These are phyloP conservation scores for Aspergillus intermedius DNA, from an alignment of 2,329 filamentous ascomycete genomes.

Conservation along the genomic window DNA sequence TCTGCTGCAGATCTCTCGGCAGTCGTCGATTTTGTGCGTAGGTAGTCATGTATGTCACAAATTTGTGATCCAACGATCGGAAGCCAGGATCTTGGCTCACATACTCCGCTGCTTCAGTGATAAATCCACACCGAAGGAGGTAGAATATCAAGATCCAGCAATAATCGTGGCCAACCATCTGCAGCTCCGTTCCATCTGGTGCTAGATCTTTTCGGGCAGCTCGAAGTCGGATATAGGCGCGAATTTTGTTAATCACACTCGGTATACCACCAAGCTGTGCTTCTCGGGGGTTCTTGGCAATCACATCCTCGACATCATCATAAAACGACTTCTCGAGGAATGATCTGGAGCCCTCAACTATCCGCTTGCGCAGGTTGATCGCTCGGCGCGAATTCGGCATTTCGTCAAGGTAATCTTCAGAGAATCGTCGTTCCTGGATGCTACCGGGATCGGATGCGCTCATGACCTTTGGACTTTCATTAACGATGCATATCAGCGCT, in stretches of 20 bases:
- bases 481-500: slow-evolving; percentile 71
- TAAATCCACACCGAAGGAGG: slow-evolving; percentile 75
- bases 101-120: slow-evolving; percentile 78
- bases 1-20: slow-evolving; percentile 70
- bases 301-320: slow-evolving; percentile 65
- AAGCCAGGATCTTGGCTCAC: slow-evolving; percentile 76
- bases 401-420: slow-evolving; percentile 69
- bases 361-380: slow-evolving; percentile 66
- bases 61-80: slow-evolving; percentile 82
- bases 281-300: slow-evolving; percentile 78
- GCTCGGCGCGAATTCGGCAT: slow-evolving; percentile 58
- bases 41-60: slow-evolving; percentile 77
- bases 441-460: slow-evolving; percentile 56
- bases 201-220: slow-evolving; percentile 75
- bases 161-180: slow-evolving; percentile 73
- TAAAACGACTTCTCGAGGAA: slow-evolving; percentile 80
- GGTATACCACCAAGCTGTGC: slow-evolving; percentile 85
- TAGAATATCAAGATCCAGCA: slow-evolving; percentile 95
- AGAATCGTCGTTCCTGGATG: slow-evolving; percentile 69
- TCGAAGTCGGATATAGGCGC: slow-evolving; percentile 81
- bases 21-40: slow-evolving; percentile 77
- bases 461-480: slow-evolving; percentile 59
- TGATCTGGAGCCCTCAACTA: slow-evolving; percentile 69
- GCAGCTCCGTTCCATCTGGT: slow-evolving; percentile 71
- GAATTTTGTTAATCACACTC: slow-evolving; percentile 81